These are phyloP conservation scores for Salix caprea DNA, from an alignment of 345 rosid species.

Conservation along the genomic window DNA sequence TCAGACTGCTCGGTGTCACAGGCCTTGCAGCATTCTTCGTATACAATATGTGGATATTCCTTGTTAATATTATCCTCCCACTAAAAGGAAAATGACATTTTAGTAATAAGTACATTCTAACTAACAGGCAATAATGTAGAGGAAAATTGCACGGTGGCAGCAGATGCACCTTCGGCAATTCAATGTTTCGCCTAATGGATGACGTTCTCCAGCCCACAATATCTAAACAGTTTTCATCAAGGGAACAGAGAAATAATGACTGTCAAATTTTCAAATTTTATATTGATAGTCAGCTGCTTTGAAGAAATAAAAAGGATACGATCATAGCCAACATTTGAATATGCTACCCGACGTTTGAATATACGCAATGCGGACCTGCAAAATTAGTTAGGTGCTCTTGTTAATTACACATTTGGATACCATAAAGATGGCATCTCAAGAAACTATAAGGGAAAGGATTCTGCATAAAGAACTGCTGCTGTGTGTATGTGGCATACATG, in stretches of 20 bases:
- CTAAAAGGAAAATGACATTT: slow-evolving; percentile 30
- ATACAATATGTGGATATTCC: slow-evolving; percentile 84
- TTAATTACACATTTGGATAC: neutral
- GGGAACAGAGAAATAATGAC: slow-evolving; percentile 27
- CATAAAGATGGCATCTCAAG: slow-evolving; percentile 2
- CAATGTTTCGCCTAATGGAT: slow-evolving; percentile 72
- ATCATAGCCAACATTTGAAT: slow-evolving; percentile 85
- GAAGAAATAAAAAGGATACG: slow-evolving; percentile 55
- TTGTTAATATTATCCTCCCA: slow-evolving; percentile 65
- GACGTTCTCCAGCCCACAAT: slow-evolving; percentile 98
- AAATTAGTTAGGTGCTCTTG: slow-evolving; percentile 17
- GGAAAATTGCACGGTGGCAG: neutral
- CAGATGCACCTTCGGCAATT: slow-evolving; percentile 70
- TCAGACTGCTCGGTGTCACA: slow-evolving; percentile 42
- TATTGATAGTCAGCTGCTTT: neutral
- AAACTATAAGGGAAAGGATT: slow-evolving; percentile 7
- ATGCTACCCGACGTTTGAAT: slow-evolving; percentile 80
- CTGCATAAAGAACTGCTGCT: neutral
- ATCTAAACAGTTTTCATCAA: slow-evolving; percentile 48
- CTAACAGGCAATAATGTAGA: neutral
- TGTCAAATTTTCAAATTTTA: neutral
- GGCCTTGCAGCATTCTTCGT: slow-evolving; percentile 86
- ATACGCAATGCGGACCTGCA: slow-evolving; percentile 78
- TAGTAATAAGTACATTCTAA: neutral
- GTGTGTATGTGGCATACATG: slow-evolving; percentile 50